Conservation (phyloP, 148 eudicot genomes). For the Rhododendron griersonianum region DNA sequence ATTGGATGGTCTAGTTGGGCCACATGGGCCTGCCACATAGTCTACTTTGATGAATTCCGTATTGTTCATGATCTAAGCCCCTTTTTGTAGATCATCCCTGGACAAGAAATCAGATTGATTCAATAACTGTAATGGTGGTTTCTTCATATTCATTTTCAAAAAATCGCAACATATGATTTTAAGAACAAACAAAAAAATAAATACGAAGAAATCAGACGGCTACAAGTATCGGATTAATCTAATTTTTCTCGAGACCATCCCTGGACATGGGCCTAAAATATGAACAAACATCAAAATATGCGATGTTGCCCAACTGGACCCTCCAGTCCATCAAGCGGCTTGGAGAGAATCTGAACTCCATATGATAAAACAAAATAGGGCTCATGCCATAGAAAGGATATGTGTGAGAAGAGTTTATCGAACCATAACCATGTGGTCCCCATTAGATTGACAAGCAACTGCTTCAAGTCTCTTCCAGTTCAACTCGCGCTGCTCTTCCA, state of each 20-base stretch:
- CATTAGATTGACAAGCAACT: conserved; percentile 25
- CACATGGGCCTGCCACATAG: not conserved
- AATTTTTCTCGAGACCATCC: not conserved
- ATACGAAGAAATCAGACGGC: not conserved
- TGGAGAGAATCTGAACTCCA: not conserved
- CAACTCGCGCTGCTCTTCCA: conserved; percentile 31
- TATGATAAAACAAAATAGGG: not conserved
- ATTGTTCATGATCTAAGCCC: not conserved
- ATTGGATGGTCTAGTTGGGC: not conserved
- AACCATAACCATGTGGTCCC: conserved; percentile 28
- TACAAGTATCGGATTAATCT: not conserved
- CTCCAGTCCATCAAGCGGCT: not conserved
- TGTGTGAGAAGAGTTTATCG: conserved; percentile 1
- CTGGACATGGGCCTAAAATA: not conserved
- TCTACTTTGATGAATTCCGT: not conserved
- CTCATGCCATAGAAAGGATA: not conserved
- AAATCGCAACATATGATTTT: not conserved
- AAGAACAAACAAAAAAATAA: not conserved
- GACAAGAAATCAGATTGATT: not conserved
- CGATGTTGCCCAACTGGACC: not conserved
- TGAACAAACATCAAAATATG: not conserved
- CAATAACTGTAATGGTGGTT: not conserved
- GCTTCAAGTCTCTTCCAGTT: conserved; percentile 43
- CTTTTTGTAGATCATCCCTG: not conserved
- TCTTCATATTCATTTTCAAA: not conserved